Evolutionary conservation across 1,139 yeast species (phyloP).

Genomic region (Debaryomycetaceae sp.): DNA sequence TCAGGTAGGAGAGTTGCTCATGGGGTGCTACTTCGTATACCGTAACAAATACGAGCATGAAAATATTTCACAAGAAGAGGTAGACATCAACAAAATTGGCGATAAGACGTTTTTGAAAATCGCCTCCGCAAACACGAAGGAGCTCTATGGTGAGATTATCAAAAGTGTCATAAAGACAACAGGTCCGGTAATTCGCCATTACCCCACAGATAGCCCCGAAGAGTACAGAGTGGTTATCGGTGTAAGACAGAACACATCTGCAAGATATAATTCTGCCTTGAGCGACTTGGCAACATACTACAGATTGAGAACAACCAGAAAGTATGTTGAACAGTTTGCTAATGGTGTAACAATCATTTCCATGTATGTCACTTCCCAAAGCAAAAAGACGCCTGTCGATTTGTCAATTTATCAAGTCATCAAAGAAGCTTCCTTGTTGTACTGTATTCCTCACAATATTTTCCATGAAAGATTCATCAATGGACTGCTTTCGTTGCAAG

Average conservation of each 20-base stretch:
- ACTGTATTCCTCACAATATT: slow-evolving; percentile 84
- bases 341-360: slow-evolving; percentile 87
- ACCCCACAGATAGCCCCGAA: slow-evolving; percentile 77
- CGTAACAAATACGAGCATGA: slow-evolving; percentile 58
- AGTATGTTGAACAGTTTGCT: slow-evolving; percentile 90
- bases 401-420: slow-evolving; percentile 86
- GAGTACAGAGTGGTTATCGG: slow-evolving; percentile 84
- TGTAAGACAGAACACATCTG: slow-evolving; percentile 78
- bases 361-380: slow-evolving; percentile 69
- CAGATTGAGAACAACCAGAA: slow-evolving; percentile 79
- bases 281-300: slow-evolving; percentile 88
- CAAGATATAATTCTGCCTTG: slow-evolving; percentile 85
- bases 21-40: slow-evolving; percentile 84
- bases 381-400: slow-evolving; percentile 48
- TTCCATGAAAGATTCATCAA: slow-evolving; percentile 73
- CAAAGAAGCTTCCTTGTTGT: slow-evolving; percentile 89
- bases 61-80: slow-evolving; percentile 31
- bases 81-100: slow-evolving; percentile 55
- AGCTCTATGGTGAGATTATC: slow-evolving; percentile 71
- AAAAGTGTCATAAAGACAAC: slow-evolving; percentile 68
- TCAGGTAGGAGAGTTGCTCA: slow-evolving; percentile 44
- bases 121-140: slow-evolving; percentile 77
- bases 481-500: slow-evolving; percentile 87
- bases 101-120: slow-evolving; percentile 78
- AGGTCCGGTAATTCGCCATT: slow-evolving; percentile 92